Base-by-base conservation (phyloP, 2,329 filamentous ascomycete genomes). In the Macroventuria anomochaeta region DNA sequence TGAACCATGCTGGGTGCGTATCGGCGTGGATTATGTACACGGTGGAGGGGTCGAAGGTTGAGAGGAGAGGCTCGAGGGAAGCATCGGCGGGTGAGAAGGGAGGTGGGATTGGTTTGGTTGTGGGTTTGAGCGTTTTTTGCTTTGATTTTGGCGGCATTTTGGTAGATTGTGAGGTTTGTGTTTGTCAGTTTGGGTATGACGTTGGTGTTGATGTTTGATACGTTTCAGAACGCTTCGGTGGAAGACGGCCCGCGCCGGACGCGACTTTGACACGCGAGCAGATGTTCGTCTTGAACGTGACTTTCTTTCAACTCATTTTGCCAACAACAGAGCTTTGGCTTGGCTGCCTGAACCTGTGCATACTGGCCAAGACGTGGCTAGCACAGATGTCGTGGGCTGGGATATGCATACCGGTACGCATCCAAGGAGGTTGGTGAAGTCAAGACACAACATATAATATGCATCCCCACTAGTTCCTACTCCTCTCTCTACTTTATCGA, bases 21-120 rank as follows among this genome's bases (percentile, higher is more conserved):
- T 97, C 93, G 75, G 96, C 80, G 78, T 96, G 92, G 25, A 88
- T 82, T 67, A 97, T 84, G 81, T 97, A 96, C 71, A 96, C 83
- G 73, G 90, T 85, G 50, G 83, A 77, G 50, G 83, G 80, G 53
- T 86, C 83, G 55, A 96, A 86, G 36, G 80, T 82, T 29, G 83
- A 77, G 68, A 89, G 81, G 71, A 96, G 88, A 10, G 86, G 82
- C 43, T 81, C 66, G 47, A 96, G 83, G 26, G 81, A 79, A 41
- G 83, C 73, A 0, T 90, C 85, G 0, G 86, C 85, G 54, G 80
- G 80, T 62, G 38, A 69, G 47, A 54, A 54, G 2, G 39, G 46
- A 33, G 46, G 61, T 41, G 31, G 59, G 7, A 54, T 41, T 8
- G 57, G 31, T 33, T 53, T 53, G 18, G 53, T 54, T 13, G 58